Base-by-base conservation (phyloP, 768 basidiomycete species). In the Holtermanniella nyarrowii region DNA sequence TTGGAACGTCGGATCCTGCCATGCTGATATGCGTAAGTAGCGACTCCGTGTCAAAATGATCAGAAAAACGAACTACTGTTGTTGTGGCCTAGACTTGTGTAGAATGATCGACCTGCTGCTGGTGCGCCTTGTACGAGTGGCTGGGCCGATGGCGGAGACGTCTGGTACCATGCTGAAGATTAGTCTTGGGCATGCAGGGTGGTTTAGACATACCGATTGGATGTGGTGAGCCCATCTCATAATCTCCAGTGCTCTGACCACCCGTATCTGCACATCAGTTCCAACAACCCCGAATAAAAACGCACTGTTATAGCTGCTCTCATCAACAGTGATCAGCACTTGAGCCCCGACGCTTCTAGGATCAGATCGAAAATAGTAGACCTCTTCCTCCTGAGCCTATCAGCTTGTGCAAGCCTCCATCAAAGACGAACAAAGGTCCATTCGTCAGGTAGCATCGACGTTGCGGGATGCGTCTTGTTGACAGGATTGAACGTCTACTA, bases 1-100 rank as follows among this genome's bases (percentile, higher is more conserved):
- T 46, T 85, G 60, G 73, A 87, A 90, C 10, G 79, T 69, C 3
- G 78, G 69, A 54, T 90, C 78, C 81, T 88, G 55, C 43, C 59
- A 62, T 16, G n/a, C n/a, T n/a, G n/a, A n/a, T n/a, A n/a, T n/a
- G n/a, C n/a, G n/a, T n/a, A n/a, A n/a, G n/a, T n/a, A n/a, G n/a
- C n/a, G n/a, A n/a, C n/a, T n/a, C n/a, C n/a, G n/a, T n/a, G n/a
- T n/a, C n/a, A n/a, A n/a, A n/a, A n/a, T n/a, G n/a, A n/a, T n/a
- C n/a, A n/a, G n/a, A n/a, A n/a, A 39, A 11, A 57, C 64, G 50
- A 14, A 26, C 84, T 86, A 61, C 84, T 81, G 60, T 81, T 82
- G 48, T 81, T 71, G 66, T 91, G 88, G 0, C 87, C 87, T 0
- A 89, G 76, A 55, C 81, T 77, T 0, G 88, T 89, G 66, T 86